Conservation (phyloP, 169 alveolate species). For the Plasmodium gallinaceum region DNA sequence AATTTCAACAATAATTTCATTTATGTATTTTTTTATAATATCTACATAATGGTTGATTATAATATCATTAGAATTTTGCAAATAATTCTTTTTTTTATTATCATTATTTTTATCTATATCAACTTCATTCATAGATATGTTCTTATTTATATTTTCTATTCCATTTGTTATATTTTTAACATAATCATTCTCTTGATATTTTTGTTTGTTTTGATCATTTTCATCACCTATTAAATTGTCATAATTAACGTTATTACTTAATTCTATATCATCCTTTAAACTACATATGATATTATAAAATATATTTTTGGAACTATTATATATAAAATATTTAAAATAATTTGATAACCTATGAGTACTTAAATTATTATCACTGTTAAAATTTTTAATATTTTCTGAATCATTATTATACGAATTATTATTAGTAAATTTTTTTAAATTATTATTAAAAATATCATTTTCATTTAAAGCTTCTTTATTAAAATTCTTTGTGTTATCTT, state of each 20-base stretch:
- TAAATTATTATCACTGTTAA: neutral
- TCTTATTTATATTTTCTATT: neutral
- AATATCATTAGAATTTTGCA: neutral
- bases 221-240: neutral
- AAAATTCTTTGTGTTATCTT: neutral
- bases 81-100: neutral
- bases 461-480: neutral
- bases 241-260: neutral
- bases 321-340: slow-evolving; percentile 61
- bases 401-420: neutral
- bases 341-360: neutral
- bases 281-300: slow-evolving; percentile 47
- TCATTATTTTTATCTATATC: neutral
- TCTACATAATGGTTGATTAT: slow-evolving; percentile 17
- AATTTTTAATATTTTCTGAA: neutral
- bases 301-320: slow-evolving; percentile 44
- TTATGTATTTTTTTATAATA: slow-evolving; percentile 58
- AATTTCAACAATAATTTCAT: slow-evolving; percentile 66
- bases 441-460: neutral
- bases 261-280: slow-evolving; percentile 3
- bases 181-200: neutral
- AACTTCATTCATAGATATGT: neutral
- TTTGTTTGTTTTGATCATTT: neutral
- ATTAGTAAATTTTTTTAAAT: neutral
- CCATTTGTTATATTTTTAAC: neutral